A percentile compares a stretch with the other conserved stretches of the same genome.
Evolutionary conservation across 2,329 filamentous ascomycete species (phyloP).

Genomic region (Pseudogymnoascus sp.): DNA sequence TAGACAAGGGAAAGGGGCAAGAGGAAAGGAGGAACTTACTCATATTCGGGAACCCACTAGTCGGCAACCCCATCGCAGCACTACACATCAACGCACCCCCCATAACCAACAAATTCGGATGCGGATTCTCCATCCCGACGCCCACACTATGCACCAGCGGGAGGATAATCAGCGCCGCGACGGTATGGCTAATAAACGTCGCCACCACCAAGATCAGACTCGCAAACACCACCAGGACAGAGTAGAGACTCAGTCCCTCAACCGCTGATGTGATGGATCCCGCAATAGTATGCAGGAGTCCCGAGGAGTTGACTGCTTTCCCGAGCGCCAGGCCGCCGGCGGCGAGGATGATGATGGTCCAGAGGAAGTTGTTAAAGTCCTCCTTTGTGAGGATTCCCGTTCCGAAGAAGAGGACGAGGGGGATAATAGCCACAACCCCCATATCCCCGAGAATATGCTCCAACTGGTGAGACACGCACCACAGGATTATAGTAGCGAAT

Average conservation of each 20-base stretch:
- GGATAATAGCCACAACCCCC: constrained; percentile 96
- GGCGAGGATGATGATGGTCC: constrained; percentile 98
- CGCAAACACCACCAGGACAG: constrained; percentile 78
- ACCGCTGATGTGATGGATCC: constrained; percentile 66
- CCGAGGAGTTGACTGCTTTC: constrained; percentile 89
- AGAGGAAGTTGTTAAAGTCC: constrained; percentile 99
- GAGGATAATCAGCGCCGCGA: constrained; percentile 89
- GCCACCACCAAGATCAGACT: constrained; percentile 82
- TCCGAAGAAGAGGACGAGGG: constrained; percentile 92
- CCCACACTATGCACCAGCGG: constrained; percentile 86
- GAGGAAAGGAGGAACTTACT: constrained; percentile 55
- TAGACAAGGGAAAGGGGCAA: constrained; percentile 7
- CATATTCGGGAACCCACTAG: constrained; percentile 97
- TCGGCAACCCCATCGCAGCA: constrained; percentile 94
- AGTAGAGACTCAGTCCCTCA: constrained; percentile 73
- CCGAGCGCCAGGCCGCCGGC: constrained; percentile 88
- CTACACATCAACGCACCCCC: constrained; percentile 91
- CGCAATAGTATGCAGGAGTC: constrained; percentile 83
- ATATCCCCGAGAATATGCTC: constrained; percentile 89
- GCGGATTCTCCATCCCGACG: constrained; percentile 74
- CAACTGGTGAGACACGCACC: constrained; percentile 87
- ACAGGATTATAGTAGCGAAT: constrained; percentile 74
- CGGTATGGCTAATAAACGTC: constrained; percentile 96
- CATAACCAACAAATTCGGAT: constrained; percentile 94
- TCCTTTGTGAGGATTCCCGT: constrained; percentile 95